Percentiles rank a stretch among this genome's conserved stretches.
phyloP scores from a whole-genome alignment of 1,284 basidiomycete species.

The Mycena sp. region DNA sequence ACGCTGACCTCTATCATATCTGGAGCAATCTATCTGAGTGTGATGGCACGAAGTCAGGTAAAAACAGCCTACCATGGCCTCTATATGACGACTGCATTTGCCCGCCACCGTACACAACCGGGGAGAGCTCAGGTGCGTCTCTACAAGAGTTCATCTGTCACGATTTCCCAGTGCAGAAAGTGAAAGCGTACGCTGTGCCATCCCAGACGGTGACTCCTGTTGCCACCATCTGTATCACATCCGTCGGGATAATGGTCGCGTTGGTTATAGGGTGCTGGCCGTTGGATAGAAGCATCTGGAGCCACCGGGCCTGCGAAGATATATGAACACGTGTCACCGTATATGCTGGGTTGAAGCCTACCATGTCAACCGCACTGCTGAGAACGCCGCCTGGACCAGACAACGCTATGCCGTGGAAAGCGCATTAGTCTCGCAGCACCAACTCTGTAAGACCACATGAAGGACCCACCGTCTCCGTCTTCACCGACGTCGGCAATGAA shows the following conservation, averaged over 20 bases:
- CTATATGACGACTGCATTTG: slow-evolving; percentile 26
- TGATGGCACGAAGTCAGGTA: not conserved
- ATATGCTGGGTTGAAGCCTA: not conserved
- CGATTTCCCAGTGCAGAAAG: not conserved
- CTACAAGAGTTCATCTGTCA: not conserved
- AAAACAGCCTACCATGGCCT: slow-evolving; percentile 28
- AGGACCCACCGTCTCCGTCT: not conserved
- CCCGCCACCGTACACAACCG: slow-evolving; percentile 28
- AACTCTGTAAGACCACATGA: not conserved
- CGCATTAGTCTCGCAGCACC: not conserved
- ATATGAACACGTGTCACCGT: slow-evolving; percentile 10
- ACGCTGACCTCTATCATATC: slow-evolving; percentile 13
- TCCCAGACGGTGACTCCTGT: slow-evolving; percentile 23
- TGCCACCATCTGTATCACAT: slow-evolving; percentile 28
- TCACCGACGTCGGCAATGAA: not conserved
- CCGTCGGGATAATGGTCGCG: slow-evolving; percentile 27
- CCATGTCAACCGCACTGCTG: slow-evolving; percentile 29
- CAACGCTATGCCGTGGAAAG: slow-evolving; percentile 6
- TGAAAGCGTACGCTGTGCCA: slow-evolving; percentile 17
- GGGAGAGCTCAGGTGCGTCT: slow-evolving; percentile 2
- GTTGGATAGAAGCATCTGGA: slow-evolving; percentile 14
- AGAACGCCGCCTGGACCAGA: slow-evolving; percentile 33
- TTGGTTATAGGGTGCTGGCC: slow-evolving; percentile 30
- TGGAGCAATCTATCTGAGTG: not conserved
- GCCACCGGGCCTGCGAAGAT: slow-evolving; percentile 7